Percentiles rank a stretch among this genome's conserved stretches.
phyloP scores from a whole-genome alignment of 1,284 basidiomycete genomes.

The Filobasidium uniguttulatum region DNA sequence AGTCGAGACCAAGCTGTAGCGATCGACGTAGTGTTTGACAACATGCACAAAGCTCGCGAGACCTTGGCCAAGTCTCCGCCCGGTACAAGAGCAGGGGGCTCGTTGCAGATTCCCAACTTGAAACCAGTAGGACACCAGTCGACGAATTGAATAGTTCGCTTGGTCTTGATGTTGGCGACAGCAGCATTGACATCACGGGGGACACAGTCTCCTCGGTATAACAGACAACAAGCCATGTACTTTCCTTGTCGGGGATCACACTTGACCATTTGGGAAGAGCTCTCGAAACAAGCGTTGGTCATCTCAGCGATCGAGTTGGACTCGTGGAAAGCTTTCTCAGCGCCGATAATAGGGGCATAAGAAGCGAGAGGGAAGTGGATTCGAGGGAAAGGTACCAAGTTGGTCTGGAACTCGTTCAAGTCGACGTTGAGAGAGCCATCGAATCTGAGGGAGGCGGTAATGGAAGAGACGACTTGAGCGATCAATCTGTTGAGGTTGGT shows the following conservation, averaged over 20 bases:
- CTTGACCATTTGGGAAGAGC: slow-evolving; percentile 97
- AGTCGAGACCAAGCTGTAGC: slow-evolving; percentile 88
- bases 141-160: slow-evolving; percentile 82
- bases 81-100: slow-evolving; percentile 78
- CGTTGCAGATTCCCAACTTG: slow-evolving; percentile 96
- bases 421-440: slow-evolving; percentile 97
- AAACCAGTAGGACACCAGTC: slow-evolving; percentile 99
- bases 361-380: slow-evolving; percentile 98
- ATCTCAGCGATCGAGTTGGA: slow-evolving; percentile 97
- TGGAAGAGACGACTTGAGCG: slow-evolving; percentile 93
- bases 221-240: slow-evolving; percentile 86
- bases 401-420: slow-evolving; percentile 97
- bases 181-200: slow-evolving; percentile 94
- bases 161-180: slow-evolving; percentile 89
- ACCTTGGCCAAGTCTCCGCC: slow-evolving; percentile 92
- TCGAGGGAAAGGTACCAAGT: slow-evolving; percentile 91
- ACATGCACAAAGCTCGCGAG: slow-evolving; percentile 89
- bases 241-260: slow-evolving; percentile 91
- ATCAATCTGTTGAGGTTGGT: slow-evolving; percentile 93
- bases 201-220: slow-evolving; percentile 93
- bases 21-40: slow-evolving; percentile 56
- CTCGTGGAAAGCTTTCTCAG: slow-evolving; percentile 67
- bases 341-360: slow-evolving; percentile 84
- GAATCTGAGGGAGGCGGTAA: slow-evolving; percentile 94
- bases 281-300: slow-evolving; percentile 97